phyloP scores from a whole-genome alignment of 2,329 filamentous ascomycete genomes.

The Venturia pyrina region DNA sequence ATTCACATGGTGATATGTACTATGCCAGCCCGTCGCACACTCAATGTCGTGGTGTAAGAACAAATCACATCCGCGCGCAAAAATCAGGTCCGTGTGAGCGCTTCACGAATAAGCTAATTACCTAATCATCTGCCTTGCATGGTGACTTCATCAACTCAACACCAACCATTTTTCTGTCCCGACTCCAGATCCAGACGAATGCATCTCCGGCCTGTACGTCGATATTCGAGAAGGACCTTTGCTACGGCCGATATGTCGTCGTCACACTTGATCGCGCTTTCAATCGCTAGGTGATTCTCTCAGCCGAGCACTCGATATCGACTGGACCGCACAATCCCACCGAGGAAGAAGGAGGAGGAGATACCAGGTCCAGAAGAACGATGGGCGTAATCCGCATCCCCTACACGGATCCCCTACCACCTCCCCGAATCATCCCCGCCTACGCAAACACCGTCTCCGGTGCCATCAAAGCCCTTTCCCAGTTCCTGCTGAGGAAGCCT shows the following conservation, averaged over 20 bases:
- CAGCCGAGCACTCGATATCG: background rate
- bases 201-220: background rate
- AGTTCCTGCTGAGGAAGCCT: conserved; percentile 54
- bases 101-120: background rate
- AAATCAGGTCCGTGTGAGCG: background rate
- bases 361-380: background rate
- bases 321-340: background rate
- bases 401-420: conserved; percentile 72
- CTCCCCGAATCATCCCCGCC: conserved; percentile 63
- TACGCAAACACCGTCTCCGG: conserved; percentile 60
- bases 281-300: background rate
- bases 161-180: background rate
- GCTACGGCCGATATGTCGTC: background rate
- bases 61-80: background rate
- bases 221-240: background rate
- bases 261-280: background rate
- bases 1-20: background rate
- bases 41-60: background rate
- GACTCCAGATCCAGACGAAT: background rate
- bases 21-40: background rate
- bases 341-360: background rate
- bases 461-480: conserved; percentile 64
- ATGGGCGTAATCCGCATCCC: conserved; percentile 72
- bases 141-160: conserved; percentile 5
- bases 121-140: background rate